Conservation (phyloP, 345 rosid genomes). For the Eucalyptus albens region DNA sequence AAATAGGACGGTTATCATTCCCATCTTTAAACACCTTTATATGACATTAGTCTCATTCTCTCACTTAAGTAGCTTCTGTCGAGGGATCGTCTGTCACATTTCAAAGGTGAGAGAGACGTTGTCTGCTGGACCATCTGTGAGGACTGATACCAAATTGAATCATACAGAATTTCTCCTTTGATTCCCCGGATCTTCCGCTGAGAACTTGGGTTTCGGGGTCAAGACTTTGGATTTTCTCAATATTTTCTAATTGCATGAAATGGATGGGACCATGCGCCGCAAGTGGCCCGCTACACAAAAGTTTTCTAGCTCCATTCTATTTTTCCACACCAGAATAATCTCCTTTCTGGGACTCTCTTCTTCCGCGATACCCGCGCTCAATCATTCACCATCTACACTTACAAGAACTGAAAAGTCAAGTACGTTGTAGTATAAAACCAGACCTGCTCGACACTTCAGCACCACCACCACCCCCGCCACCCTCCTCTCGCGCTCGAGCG, state of each 20-base stretch:
- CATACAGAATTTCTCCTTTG: too few species aligned
- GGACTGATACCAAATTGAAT: too few species aligned
- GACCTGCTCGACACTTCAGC: not conserved
- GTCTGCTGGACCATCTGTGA: too few species aligned
- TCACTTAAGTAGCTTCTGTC: too few species aligned
- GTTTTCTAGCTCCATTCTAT: not conserved
- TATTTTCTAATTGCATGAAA: not conserved
- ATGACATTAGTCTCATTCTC: too few species aligned
- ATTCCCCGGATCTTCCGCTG: too few species aligned
- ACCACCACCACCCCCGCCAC: not conserved
- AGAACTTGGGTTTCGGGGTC: too few species aligned
- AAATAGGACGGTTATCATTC: rapidly evolving
- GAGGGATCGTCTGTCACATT: rapidly evolving
- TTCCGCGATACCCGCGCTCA: not conserved
- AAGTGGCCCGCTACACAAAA: not conserved
- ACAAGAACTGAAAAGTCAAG: not conserved
- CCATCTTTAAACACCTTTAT: rapidly evolving
- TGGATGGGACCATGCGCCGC: not conserved
- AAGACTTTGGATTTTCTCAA: too few species aligned
- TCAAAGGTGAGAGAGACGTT: too few species aligned
- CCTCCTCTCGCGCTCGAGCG: not conserved
- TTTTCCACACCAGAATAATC: not conserved
- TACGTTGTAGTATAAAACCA: not conserved
- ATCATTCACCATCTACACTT: not conserved
- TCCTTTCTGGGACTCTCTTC: not conserved